A percentile compares a stretch with the other conserved stretches of the same genome.
Evolutionary conservation across 2,329 filamentous ascomycete genomes (phyloP).

Genomic region (Ophiostoma australiae): DNA sequence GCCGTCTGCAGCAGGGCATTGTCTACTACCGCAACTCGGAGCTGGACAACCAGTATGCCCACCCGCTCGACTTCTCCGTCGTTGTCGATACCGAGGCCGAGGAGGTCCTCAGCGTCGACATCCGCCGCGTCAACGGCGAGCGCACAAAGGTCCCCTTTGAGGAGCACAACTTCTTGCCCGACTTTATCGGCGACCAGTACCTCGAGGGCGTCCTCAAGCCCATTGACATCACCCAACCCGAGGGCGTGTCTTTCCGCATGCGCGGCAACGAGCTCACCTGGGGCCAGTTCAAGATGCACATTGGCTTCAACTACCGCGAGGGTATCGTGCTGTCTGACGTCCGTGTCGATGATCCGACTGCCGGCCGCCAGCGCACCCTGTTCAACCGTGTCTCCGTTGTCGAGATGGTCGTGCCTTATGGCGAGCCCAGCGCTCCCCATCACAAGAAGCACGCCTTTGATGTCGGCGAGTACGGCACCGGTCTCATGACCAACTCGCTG

Average conservation of each 20-base stretch:
- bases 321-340: constrained; percentile 88
- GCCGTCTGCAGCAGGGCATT: constrained; percentile 82
- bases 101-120: constrained; percentile 74
- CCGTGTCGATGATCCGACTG: constrained; percentile 67
- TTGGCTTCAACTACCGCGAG: constrained; percentile 93
- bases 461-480: constrained; percentile 67
- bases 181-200: constrained; percentile 70
- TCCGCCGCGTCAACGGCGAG: constrained; percentile 71
- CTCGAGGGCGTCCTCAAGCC: constrained; percentile 68
- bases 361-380: constrained; percentile 67
- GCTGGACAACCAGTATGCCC: constrained; percentile 86
- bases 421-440: constrained; percentile 74
- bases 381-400: constrained; percentile 86
- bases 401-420: constrained; percentile 93
- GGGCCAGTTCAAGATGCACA: constrained; percentile 91
- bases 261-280: constrained; percentile 67
- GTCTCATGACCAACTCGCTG: constrained; percentile 77
- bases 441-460: constrained; percentile 79
- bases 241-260: constrained; percentile 76
- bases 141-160: constrained; percentile 66
- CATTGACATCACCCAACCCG: constrained; percentile 66
- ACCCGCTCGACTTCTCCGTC: constrained; percentile 86
- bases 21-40: constrained; percentile 89
- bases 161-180: constrained; percentile 71
- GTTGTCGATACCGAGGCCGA: constrained; percentile 79